Evolutionary conservation across 371 early-diverging fungal species (phyloP), one percentile per base, ranked within the genome.

Genomic region (Rhizopus microsporus): DNA sequence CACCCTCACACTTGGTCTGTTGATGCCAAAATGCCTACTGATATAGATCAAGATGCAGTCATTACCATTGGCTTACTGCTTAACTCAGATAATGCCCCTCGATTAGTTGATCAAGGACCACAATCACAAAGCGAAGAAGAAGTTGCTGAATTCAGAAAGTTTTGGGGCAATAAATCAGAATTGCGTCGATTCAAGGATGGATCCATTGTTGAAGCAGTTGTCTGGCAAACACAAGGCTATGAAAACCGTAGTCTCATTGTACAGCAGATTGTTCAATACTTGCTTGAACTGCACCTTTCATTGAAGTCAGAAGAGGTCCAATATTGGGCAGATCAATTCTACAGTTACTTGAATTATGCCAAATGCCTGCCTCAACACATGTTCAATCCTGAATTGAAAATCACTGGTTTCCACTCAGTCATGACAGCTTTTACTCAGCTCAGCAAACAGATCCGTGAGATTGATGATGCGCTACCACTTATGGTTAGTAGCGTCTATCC

Each of bases 181-280:
- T 63, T 92, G 15, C 84, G 96, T 55, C 88, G 94, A 12, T 96
- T 94, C 81, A 86, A 91, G 60, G 93, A 96, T 63, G 94, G 94
- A 33, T 84, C 85, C 45, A 92, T 94, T 67, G 52, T 83, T 5
- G 90, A 93, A 65, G 83, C 87, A 75, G 93, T 93, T 12, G 89
- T 93, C 0, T 94, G 89, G 87, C 78, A 87, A 57, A 71, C 75
- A 6, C 82, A 82, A 53, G 88, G 89, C n/a, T 82, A 83, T 13
- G 85, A 93, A 51, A 81, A 82, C 33, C 83, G 92, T 8, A 80
- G 85, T n/a, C 58, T 86, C 53, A 89, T 96, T 63, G 85, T 95
- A 12, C 84, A 86, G 17, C 83, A 85, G 56, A 94, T 94, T 87
- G 85, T 91, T 1, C 70, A 75, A 0, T 87, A 90, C 62, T 74